Base-by-base conservation (phyloP, 768 basidiomycete species). In the Lactarius sp. region DNA sequence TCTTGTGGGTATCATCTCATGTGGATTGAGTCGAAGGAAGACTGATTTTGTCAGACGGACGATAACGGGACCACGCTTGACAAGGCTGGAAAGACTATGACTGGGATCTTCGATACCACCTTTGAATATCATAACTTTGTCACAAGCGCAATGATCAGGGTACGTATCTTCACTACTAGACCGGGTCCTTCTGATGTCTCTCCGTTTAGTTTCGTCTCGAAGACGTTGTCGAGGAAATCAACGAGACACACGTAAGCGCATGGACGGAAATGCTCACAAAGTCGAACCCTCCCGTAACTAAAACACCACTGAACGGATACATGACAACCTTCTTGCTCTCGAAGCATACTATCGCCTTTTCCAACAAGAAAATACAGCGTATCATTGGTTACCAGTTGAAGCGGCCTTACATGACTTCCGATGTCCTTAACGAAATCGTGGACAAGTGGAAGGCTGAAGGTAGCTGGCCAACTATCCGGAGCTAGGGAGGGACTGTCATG, bases 381-480 rank as follows among this genome's bases (percentile, higher is more conserved):
- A 70, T 92, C n/a, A 68, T 88, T 22, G 87, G 86, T 1, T 93
- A 90, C 73, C 75, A 81, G 66, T 75, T 92, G 53, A 81, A 79
- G 67, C 77, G 77, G 39, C 90, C 92, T 1, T 69, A 79, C 41
- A 85, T 93, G 70, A 80, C 78, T 69, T 81, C 81, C 52, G 84
- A 84, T 18, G 76, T 81, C 7, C 71, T 94, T 58, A 76, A 78
- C 70, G 90, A 92, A 61, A 79, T 90, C 36, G 81, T 94, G 39
- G 86, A 88, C 69, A 87, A 88, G 72, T 92, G 88, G 85, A 90
- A 88, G 71, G 84, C 74, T 14, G 92, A 94, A 69, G 84, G 85
- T 46, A 74, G 65, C 61, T 80, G 78, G 77, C 79, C 79, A 18
- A 74, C 69, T 39, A 68, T 70, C 60, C 65, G 62, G 53, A 66